phyloP scores from a whole-genome alignment of 345 rosid species.

The Hibiscus tridactylites region DNA sequence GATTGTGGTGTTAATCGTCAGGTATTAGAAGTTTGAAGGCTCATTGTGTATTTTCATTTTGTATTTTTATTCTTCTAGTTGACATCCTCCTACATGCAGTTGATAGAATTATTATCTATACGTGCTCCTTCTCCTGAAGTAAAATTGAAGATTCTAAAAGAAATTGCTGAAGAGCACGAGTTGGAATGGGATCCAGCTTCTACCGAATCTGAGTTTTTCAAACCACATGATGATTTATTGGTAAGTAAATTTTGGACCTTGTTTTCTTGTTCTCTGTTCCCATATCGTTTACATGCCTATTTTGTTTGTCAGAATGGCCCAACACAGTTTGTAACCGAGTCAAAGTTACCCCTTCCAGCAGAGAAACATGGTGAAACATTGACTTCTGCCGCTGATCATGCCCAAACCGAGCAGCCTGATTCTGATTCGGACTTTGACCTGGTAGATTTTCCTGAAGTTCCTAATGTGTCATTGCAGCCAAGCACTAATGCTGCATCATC shows the following conservation, averaged over 20 bases:
- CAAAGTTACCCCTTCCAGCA: slow-evolving; percentile 59
- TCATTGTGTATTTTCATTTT: not conserved
- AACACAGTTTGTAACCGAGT: slow-evolving; percentile 58
- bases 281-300: slow-evolving; percentile 13
- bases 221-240: slow-evolving; percentile 81
- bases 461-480: slow-evolving; percentile 41
- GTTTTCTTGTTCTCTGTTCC: slow-evolving; percentile 12
- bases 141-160: slow-evolving; percentile 83
- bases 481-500: slow-evolving; percentile 29
- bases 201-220: slow-evolving; percentile 75
- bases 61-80: not conserved
- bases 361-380: slow-evolving; percentile 55
- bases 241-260: slow-evolving; percentile 29
- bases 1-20: slow-evolving; percentile 96
- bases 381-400: slow-evolving; percentile 23
- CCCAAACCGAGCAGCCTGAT: slow-evolving; percentile 35
- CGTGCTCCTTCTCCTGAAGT: slow-evolving; percentile 75
- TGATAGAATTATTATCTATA: slow-evolving; percentile 78
- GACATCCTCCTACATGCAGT: slow-evolving; percentile 33
- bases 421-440: slow-evolving; percentile 46
- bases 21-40: slow-evolving; percentile 32
- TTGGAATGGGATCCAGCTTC: slow-evolving; percentile 91
- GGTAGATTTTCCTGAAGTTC: slow-evolving; percentile 77
- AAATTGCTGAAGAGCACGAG: slow-evolving; percentile 91
- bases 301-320: slow-evolving; percentile 63